Base-by-base conservation (phyloP, 2,329 filamentous ascomycete genomes). In the Graphium sp. region DNA sequence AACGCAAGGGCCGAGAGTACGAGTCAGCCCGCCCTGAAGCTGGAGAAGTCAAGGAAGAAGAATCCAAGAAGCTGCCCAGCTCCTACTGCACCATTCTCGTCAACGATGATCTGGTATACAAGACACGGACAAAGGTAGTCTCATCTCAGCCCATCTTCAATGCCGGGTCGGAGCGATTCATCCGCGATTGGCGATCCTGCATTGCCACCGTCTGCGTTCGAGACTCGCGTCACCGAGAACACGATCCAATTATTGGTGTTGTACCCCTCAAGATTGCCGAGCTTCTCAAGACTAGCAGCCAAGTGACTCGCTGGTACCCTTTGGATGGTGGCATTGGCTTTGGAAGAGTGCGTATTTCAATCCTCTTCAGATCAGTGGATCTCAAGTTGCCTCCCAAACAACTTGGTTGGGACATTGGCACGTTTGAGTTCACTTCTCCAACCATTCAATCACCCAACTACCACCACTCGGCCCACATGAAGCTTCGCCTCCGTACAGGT, bases 121-220 rank as follows among this genome's bases (percentile, higher is more conserved):
- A 87, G 44, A 95, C 87, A n/a, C 72, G 89, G 43, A 72, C 82
- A 20, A 95, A 98, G 59, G 85, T 85, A 4, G 79, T 92, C 6
- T 91, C 80, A 20, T 91, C 82, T 29, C 85, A 91, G 48, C 89
- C 89, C 2, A 94, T 95, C 37, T 95, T 93, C 64, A 94, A 95
- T 41, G 85, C 89, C 4, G 87, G 87, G 34, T 94, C 85, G 0
- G 89, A 98, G 46, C 71, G 78, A 9, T 95, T 95, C 41, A 59
- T 95, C 18, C 76, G 87, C 14, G 87, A 98, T 45, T 98, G 89
- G 89, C 68, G 83, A 37, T 89, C 81, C 12, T 66, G 70, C 25
- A 79, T 94, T 32, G 66, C 92, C 30, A 94, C 85, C 0, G 64
- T 95, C 28, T 80, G 82, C 1, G 84, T 94, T 11, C 77, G 89